Evolutionary conservation across 129 eudicot genomes (phyloP).

Genomic region (Escallonia rubra): DNA sequence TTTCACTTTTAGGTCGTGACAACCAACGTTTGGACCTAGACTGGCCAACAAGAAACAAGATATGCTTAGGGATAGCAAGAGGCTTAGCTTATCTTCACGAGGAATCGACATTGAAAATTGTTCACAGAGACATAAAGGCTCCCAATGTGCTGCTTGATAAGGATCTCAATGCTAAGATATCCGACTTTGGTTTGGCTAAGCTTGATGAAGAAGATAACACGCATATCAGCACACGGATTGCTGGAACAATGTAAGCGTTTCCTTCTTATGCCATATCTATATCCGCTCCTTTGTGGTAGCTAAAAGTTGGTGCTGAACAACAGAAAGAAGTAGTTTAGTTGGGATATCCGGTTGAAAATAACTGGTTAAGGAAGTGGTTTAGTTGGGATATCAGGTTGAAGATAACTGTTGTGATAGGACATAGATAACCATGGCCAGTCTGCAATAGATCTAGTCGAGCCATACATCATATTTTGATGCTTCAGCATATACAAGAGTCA

Average conservation of each 20-base stretch:
- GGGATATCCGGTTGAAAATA: no score
- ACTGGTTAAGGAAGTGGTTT: no score
- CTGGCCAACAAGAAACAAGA: constrained; percentile 33
- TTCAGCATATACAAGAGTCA: no score
- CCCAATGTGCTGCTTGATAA: constrained; percentile 33
- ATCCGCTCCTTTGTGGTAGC: not conserved
- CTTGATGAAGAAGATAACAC: constrained; percentile 40
- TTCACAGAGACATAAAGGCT: constrained; percentile 33
- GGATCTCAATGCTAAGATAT: constrained; percentile 36
- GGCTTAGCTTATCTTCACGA: constrained; percentile 52
- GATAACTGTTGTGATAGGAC: no score
- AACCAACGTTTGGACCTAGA: constrained; percentile 25
- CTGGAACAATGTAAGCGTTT: constrained; percentile 40
- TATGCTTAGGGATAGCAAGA: constrained; percentile 41
- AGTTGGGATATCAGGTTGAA: no score
- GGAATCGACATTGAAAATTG: constrained; percentile 34
- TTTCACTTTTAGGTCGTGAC: constrained; percentile 16
- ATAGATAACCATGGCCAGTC: no score
- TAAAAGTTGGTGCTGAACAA: no score
- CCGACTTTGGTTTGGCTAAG: constrained; percentile 45
- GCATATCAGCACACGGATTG: constrained; percentile 45
- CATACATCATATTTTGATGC: no score
- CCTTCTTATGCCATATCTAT: not conserved
- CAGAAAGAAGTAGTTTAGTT: no score
- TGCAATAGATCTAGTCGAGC: no score